phyloP scores from a whole-genome alignment of 2,329 filamentous ascomycete genomes.

The Sphaceloma murrayae region DNA sequence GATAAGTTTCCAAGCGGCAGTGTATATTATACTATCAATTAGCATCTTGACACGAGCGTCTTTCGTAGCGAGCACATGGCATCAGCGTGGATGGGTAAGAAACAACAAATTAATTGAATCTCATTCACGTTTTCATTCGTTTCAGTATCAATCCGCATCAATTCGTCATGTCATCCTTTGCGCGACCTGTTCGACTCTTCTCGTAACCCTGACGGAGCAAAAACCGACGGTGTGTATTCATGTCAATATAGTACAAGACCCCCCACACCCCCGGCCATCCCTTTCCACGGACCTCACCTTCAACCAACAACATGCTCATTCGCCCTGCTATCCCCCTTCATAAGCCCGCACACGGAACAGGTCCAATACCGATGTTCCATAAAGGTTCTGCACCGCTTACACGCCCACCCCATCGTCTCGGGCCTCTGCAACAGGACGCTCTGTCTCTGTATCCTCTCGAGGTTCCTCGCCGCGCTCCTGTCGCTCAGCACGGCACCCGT shows the following conservation, averaged over 20 bases:
- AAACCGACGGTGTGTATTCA: too few relatives aligned
- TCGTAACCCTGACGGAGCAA: too few relatives aligned
- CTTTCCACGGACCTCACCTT: neutral
- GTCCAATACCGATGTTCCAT: slow-evolving; percentile 60
- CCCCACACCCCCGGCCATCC: neutral
- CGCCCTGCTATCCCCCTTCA: slow-evolving; percentile 39
- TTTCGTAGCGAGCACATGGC: too few relatives aligned
- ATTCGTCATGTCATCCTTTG: too few relatives aligned
- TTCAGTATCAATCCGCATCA: too few relatives aligned
- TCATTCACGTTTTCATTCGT: too few relatives aligned
- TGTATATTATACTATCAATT: too few relatives aligned
- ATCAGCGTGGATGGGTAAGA: too few relatives aligned
- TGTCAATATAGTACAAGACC: neutral
- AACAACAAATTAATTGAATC: too few relatives aligned
- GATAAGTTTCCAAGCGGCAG: too few relatives aligned
- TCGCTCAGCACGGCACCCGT: neutral
- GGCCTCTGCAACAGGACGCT: slow-evolving; percentile 27
- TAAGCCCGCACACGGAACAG: slow-evolving; percentile 49
- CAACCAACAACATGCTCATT: slow-evolving; percentile 15
- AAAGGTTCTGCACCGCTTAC: slow-evolving; percentile 48
- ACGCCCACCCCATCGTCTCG: slow-evolving; percentile 50
- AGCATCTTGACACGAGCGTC: too few relatives aligned
- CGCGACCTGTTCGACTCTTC: too few relatives aligned
- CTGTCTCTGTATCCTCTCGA: slow-evolving; percentile 18
- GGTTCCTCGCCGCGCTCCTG: slow-evolving; percentile 5